These are phyloP conservation scores for Sugiyamaella qingdaonensis DNA, from an alignment of 805 yeast species.

Conservation along the genomic window DNA sequence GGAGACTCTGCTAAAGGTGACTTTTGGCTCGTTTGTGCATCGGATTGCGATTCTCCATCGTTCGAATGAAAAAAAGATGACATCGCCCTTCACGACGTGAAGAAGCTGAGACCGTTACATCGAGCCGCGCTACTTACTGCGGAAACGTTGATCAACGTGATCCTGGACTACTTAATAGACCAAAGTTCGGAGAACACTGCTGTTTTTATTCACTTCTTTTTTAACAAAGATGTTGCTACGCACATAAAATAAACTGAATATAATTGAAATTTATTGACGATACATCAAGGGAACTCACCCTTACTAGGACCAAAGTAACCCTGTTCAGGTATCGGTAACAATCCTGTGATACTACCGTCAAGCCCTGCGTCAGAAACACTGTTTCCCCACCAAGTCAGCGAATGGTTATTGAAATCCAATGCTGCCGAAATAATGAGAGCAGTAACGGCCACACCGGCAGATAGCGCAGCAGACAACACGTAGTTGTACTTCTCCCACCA, in stretches of 20 bases:
- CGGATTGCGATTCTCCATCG: not conserved
- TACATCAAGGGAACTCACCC: conserved; percentile 19
- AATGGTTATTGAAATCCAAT: conserved; percentile 33
- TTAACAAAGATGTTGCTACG: not conserved
- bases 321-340: conserved; percentile 26
- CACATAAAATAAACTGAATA: not conserved
- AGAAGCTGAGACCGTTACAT: no score
- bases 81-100: not conserved
- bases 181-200: no score
- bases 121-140: no score
- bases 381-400: conserved; percentile 50
- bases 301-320: conserved; percentile 30
- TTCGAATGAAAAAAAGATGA: not conserved
- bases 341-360: conserved; percentile 6
- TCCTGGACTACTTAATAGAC: no score
- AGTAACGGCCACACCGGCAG: conserved; percentile 48
- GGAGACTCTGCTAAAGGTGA: conserved; percentile 5
- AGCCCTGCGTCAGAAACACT: conserved; percentile 13
- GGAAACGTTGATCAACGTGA: no score
- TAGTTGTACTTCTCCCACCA: conserved; percentile 56
- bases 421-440: conserved; percentile 44
- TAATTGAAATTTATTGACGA: not conserved
- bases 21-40: not conserved
- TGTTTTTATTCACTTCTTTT: not conserved
- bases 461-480: conserved; percentile 44